Evolutionary conservation across 2,329 filamentous ascomycete genomes (phyloP).

Genomic region (Colletotrichum sp.): DNA sequence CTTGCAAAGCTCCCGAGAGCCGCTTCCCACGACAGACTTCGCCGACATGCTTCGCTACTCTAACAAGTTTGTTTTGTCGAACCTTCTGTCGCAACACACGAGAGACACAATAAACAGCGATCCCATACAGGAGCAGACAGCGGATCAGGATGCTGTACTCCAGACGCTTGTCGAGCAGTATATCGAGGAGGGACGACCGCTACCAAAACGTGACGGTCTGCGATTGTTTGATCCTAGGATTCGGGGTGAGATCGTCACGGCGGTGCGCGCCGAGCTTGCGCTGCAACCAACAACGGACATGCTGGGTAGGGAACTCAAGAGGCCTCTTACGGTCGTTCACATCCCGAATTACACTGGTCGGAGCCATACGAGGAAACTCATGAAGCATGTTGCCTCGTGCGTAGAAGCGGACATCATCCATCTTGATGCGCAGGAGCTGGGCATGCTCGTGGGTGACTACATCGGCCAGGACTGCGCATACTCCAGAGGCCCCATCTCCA

Average conservation of each 20-base stretch:
- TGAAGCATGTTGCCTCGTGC: slow-evolving; percentile 66
- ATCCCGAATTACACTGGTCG: slow-evolving; percentile 38
- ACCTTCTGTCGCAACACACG: slow-evolving; percentile 15
- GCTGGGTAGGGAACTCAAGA: slow-evolving; percentile 27
- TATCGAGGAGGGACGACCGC: slow-evolving; percentile 16
- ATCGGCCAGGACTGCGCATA: slow-evolving; percentile 65
- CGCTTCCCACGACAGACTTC: slow-evolving; percentile 16
- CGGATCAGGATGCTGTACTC: neutral
- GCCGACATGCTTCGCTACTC: slow-evolving; percentile 20
- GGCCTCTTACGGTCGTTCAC: slow-evolving; percentile 39
- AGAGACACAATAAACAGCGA: neutral
- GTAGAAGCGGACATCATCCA: slow-evolving; percentile 71
- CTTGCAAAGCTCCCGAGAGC: slow-evolving; percentile 1
- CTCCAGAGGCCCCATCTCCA: slow-evolving; percentile 52
- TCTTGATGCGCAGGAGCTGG: slow-evolving; percentile 73
- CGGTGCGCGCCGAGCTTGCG: slow-evolving; percentile 34
- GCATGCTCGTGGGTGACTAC: slow-evolving; percentile 72
- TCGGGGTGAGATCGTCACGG: slow-evolving; percentile 33
- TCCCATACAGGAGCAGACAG: neutral
- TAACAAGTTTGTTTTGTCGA: slow-evolving; percentile 14
- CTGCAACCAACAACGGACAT: slow-evolving; percentile 25
- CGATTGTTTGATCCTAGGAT: slow-evolving; percentile 14
- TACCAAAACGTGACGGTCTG: neutral
- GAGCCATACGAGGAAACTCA: slow-evolving; percentile 39
- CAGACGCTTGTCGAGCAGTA: slow-evolving; percentile 13